Evolutionary conservation across 192 early-diverging fungal species (phyloP).

Genomic region (Gonapodya sp.): DNA sequence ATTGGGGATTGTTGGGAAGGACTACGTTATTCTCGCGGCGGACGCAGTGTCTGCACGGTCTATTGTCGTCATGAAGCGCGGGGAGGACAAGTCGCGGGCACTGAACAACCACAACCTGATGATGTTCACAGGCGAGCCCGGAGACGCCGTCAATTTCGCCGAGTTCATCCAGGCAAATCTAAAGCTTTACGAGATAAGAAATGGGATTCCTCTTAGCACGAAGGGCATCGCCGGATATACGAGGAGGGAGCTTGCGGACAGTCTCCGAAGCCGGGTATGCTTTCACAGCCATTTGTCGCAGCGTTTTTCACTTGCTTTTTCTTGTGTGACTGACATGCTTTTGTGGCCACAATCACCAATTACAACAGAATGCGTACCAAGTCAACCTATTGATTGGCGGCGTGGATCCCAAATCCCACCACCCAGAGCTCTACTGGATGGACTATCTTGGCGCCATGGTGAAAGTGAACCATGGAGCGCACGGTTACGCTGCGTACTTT

Average conservation of each 20-base stretch:
- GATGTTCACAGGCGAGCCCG: conserved; percentile 80
- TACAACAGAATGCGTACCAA: conserved; percentile 64
- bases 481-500: conserved; percentile 90
- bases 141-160: conserved; percentile 87
- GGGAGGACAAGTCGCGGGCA: conserved; percentile 81
- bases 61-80: conserved; percentile 86
- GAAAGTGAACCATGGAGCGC: conserved; percentile 74
- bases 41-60: conserved; percentile 66
- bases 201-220: conserved; percentile 71
- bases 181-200: conserved; percentile 78
- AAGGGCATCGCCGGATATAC: conserved; percentile 73
- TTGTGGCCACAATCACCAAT: neutral
- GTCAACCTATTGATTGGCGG: conserved; percentile 87
- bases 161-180: conserved; percentile 94
- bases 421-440: conserved; percentile 79
- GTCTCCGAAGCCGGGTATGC: conserved; percentile 65
- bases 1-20: conserved; percentile 85
- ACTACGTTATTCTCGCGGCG: conserved; percentile 79
- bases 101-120: conserved; percentile 75
- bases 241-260: conserved; percentile 74
- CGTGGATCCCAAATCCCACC: conserved; percentile 60
- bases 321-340: conserved; percentile 13
- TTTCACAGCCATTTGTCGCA: neutral
- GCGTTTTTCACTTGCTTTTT: conserved; percentile 11
- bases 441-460: conserved; percentile 77